Base-by-base conservation (phyloP, 306 rosid genomes). In the Malus sieversii region DNA sequence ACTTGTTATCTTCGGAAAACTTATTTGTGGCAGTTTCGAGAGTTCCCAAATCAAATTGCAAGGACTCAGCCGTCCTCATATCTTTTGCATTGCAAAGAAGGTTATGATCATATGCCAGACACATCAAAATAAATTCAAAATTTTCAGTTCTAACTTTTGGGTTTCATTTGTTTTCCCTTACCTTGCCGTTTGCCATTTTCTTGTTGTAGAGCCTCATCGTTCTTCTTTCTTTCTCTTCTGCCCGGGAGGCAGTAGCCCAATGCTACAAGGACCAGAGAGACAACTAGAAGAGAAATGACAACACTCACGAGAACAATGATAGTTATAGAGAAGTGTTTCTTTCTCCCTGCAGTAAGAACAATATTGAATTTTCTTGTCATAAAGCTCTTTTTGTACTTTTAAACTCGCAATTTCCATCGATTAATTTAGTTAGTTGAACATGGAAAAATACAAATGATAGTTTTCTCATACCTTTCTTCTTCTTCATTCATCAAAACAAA, bases 1-100 rank as follows among this genome's bases (percentile, higher is more conserved):
- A 77, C 64, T 81, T 86, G 10, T 86, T 86, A 63, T 51, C 75
- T 27, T 75, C 69, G 13, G 89, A 84, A 51, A 89, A 89, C 66
- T 83, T 35, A 60, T 82, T 20, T 11, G 93, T 86, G 4, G 87
- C 84, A 1, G 35, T 60, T 73, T 46, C 30, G 55, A 86, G 78
- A 10, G 75, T 74, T 15, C 32, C 63, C 35, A 82, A 83, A 45
- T 82, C 80, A 16, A 78, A 81, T 48, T 74, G 73, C 52, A 66
- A 44, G 7, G 78, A 78, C 10, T 78, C 75, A 2, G 4, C 11
- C 9, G 23, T 20, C 29, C 25, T 10, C 30, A 59, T 59, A 22
- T 59, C 64, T n/a, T 10, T 59, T 23, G 6, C 64, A 59, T 57
- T 5, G 25, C 25, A 19, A 19, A 57, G 23, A 18, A 52, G 5